Conservation (phyloP, 2,329 filamentous ascomycete species). For the Thermoascus crustaceus region DNA sequence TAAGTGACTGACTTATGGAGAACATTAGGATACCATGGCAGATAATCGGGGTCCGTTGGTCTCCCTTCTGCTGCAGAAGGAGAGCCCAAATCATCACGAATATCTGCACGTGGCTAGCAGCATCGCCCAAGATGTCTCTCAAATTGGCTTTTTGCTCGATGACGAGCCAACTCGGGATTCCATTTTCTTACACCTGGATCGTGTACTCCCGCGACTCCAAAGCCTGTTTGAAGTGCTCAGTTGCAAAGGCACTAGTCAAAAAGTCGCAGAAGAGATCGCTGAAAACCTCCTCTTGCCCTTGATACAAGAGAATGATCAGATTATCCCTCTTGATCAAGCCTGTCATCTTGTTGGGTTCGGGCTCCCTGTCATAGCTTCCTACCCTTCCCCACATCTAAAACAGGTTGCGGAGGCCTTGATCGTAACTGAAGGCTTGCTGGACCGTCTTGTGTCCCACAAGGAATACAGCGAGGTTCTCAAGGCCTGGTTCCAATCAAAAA, state of each 20-base stretch:
- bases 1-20: too few species aligned
- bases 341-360: constrained; percentile 7
- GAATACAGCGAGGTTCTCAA: constrained; percentile 5
- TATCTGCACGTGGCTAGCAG: neutral
- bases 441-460: constrained; percentile 8
- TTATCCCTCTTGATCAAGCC: constrained; percentile 4
- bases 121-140: neutral
- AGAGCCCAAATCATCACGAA: neutral
- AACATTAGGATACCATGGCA: neutral
- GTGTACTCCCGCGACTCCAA: constrained; percentile 8
- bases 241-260: constrained; percentile 2
- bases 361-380: constrained; percentile 6
- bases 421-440: constrained; percentile 3
- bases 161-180: neutral
- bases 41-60: neutral
- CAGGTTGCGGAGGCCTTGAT: constrained; percentile 4
- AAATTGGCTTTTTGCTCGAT: neutral
- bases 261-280: constrained; percentile 7
- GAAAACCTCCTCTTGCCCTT: constrained; percentile 6
- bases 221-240: constrained; percentile 6
- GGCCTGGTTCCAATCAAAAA: constrained; percentile 6
- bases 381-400: constrained; percentile 4
- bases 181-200: neutral
- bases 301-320: constrained; percentile 2
- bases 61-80: neutral